Evolutionary conservation across 805 yeast genomes (phyloP), one percentile per base, ranked within the genome.

Genomic region (Wickerhamomyces bisporus): DNA sequence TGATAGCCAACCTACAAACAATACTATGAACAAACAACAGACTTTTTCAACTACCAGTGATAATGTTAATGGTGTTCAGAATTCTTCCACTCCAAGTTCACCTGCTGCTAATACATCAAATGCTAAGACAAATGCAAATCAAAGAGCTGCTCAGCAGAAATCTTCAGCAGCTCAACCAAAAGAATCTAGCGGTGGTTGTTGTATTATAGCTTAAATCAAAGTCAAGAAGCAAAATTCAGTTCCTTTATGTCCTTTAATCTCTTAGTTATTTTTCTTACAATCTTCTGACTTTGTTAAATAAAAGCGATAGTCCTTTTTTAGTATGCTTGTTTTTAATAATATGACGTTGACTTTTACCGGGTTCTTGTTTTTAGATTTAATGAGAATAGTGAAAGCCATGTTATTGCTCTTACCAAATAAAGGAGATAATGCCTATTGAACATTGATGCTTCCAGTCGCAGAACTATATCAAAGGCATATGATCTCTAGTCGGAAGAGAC

Each of bases 121-220:
- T 29, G 25, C 21, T 28, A 25, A 34, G 9, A 26, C 17, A 19
- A 30, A 23, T 32, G 21, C 20, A 29, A 18, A 19, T 25, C 11
- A 23, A 19, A 20, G 34, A 27, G 30, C 17, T 14, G 12, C 8
- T 16, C 14, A 16, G 10, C 14, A 28, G 7, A n/a, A 16, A 16
- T 17, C 20, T 14, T 6, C 21, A 13, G 10, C 38, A 10, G 24
- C 39, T 12, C 21, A 34, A 17, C 24, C 43, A 5, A 43, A 50
- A 37, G 41, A 41, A 31, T 44, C 59, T 17, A 47, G 52, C 13
- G 62, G 65, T 39, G 67, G 68, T 13, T 64, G 69, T 48, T 63
- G 68, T 53, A 42, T 55, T 15, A 59, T 62, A 39, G 44, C 40
- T 23, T 48, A 26, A 43, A 16, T 14, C 11, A 16, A 16, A 12